Conservation (phyloP, 495 filamentous ascomycete species). For the Corynascus novoguineensis region DNA sequence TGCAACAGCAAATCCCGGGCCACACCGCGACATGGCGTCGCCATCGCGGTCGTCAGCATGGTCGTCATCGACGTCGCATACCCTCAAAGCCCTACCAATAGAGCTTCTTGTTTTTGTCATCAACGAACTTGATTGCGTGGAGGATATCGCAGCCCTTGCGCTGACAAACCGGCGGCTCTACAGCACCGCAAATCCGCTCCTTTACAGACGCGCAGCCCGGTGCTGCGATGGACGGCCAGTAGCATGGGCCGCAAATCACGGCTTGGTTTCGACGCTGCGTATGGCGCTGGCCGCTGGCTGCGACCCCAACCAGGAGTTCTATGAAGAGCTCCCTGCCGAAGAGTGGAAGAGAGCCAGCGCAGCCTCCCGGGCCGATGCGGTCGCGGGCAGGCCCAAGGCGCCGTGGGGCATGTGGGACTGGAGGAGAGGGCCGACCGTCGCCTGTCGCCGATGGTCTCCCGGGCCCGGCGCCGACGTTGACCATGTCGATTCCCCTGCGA, state of each 20-base stretch:
- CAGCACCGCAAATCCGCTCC: conserved; percentile 18
- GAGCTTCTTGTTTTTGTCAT: conserved; percentile 29
- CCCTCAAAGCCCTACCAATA: conserved; percentile 18
- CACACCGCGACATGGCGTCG: not conserved
- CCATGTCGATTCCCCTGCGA: conserved; percentile 14
- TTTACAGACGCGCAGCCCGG: conserved; percentile 25
- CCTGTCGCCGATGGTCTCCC: conserved; percentile 14
- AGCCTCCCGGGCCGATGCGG: conserved; percentile 3
- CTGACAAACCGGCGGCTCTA: conserved; percentile 18
- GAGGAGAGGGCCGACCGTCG: conserved; percentile 16
- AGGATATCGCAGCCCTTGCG: conserved; percentile 27
- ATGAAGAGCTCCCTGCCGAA: conserved; percentile 10
- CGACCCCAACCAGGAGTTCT: conserved; percentile 24
- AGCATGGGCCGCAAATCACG: conserved; percentile 27
- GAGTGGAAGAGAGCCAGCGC: conserved; percentile 20
- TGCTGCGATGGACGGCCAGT: conserved; percentile 20
- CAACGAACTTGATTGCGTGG: conserved; percentile 22
- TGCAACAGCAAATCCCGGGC: not conserved
- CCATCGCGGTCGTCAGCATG: not conserved
- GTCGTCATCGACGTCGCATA: not conserved
- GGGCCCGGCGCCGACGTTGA: conserved; percentile 21
- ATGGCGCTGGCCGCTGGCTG: conserved; percentile 25
- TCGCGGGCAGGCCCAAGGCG: conserved; percentile 7
- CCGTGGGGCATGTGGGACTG: conserved; percentile 19
- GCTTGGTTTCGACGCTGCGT: conserved; percentile 20